A percentile compares a stretch with the other conserved stretches of the same genome.
Conservation (phyloP, 164 flowering plant genomes). For the Chimonanthus salicifolius region DNA sequence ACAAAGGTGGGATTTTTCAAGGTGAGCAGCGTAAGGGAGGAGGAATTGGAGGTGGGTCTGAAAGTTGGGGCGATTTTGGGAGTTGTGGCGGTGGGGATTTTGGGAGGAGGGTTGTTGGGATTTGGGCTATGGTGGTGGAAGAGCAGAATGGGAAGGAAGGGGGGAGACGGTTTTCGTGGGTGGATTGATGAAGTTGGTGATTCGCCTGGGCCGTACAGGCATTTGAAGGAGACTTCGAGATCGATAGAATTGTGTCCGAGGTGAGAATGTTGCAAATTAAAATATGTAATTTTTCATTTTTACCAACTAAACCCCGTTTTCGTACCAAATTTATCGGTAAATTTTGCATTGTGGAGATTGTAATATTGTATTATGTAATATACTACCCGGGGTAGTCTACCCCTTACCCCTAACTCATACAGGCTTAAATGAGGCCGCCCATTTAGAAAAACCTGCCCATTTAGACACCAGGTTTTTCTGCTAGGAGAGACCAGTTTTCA, state of each 20-base stretch:
- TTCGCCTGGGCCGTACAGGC: constrained; percentile 59
- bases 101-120: constrained; percentile 26
- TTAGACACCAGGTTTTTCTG: too few relatives aligned
- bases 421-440: too few relatives aligned
- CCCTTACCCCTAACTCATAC: too few relatives aligned
- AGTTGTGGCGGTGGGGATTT: constrained; percentile 27
- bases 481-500: too few relatives aligned
- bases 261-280: constrained; percentile 1
- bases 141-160: neutral
- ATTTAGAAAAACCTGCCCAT: too few relatives aligned
- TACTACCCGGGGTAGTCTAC: too few relatives aligned
- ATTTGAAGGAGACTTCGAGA: constrained; percentile 41
- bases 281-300: too few relatives aligned
- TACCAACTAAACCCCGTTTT: too few relatives aligned
- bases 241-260: constrained; percentile 39
- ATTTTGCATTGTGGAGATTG: too few relatives aligned
- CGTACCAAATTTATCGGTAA: too few relatives aligned
- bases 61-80: constrained; percentile 30
- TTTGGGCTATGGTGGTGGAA: constrained; percentile 31
- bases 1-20: constrained; percentile 63
- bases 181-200: constrained; percentile 33
- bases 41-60: constrained; percentile 2
- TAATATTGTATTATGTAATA: too few relatives aligned
- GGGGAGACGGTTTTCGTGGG: constrained; percentile 10
- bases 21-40: constrained; percentile 25